phyloP scores from a whole-genome alignment of 2,329 filamentous ascomycete genomes.

The Penicillium griseofulvum region DNA sequence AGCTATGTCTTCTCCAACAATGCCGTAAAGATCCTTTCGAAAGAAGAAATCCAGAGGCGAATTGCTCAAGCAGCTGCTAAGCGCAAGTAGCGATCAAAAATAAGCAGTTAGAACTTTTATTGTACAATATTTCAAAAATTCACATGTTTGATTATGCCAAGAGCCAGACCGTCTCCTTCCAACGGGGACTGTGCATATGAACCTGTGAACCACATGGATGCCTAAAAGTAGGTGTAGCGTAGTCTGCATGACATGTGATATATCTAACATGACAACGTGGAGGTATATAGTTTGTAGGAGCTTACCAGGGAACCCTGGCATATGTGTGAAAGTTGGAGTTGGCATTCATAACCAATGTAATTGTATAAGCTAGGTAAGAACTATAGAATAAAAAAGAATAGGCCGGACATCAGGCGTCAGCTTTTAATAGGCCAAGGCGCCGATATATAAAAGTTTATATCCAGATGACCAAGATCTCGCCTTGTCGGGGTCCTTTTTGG shows the following conservation, averaged over 20 bases:
- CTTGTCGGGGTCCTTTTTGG: neutral
- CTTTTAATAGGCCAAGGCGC: too few species aligned
- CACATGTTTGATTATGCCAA: neutral
- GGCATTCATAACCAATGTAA: neutral
- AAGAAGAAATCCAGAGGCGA: slow-evolving; percentile 41
- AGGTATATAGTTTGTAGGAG: neutral
- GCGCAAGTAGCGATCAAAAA: slow-evolving; percentile 19
- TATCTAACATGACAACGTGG: neutral
- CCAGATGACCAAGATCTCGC: too few species aligned
- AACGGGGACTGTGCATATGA: neutral
- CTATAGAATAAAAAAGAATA: too few species aligned
- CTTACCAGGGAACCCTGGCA: neutral
- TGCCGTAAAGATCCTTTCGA: slow-evolving; percentile 77
- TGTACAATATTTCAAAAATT: slow-evolving; percentile 1
- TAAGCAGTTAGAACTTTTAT: neutral
- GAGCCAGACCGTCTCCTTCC: neutral
- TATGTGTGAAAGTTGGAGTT: too few species aligned
- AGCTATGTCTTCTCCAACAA: slow-evolving; percentile 91
- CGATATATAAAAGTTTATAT: too few species aligned
- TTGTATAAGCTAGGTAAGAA: too few species aligned
- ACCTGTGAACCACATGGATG: neutral
- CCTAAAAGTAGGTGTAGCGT: neutral
- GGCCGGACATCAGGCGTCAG: too few species aligned
- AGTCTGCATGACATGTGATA: neutral
- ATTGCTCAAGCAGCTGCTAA: slow-evolving; percentile 30